phyloP scores from a whole-genome alignment of 108 stramenopile genomes.

The Parietichytrium sp. region DNA sequence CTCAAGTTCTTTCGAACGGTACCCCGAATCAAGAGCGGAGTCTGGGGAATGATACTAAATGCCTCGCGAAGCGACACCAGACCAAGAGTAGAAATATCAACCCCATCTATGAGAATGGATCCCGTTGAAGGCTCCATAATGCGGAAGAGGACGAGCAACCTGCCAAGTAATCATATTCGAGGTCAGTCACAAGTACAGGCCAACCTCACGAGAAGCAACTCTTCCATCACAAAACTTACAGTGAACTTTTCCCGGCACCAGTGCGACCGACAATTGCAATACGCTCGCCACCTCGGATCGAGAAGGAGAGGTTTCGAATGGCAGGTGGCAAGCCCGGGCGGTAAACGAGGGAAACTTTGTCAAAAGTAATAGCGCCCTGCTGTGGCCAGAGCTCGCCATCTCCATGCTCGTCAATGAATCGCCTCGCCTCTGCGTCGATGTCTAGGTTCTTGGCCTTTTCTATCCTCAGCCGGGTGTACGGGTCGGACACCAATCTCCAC shows the following conservation, averaged over 20 bases:
- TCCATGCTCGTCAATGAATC: neutral
- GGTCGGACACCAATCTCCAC: neutral
- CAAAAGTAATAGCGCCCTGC: neutral
- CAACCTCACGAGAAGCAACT: slow-evolving; percentile 75
- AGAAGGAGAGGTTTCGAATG: slow-evolving; percentile 32
- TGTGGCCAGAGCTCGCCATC: slow-evolving; percentile 10
- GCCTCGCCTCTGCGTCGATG: neutral
- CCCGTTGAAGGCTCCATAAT: neutral
- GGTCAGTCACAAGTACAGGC: neutral
- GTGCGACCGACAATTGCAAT: slow-evolving; percentile 57
- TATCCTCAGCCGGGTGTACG: neutral
- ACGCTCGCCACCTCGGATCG: slow-evolving; percentile 37
- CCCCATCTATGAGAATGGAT: neutral
- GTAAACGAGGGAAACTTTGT: slow-evolving; percentile 42
- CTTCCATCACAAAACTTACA: slow-evolving; percentile 81
- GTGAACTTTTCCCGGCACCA: slow-evolving; percentile 81
- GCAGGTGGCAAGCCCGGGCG: slow-evolving; percentile 45
- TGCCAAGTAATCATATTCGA: slow-evolving; percentile 10
- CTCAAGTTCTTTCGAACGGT: slow-evolving; percentile 53
- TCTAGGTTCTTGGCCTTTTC: neutral
- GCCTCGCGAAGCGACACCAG: slow-evolving; percentile 40
- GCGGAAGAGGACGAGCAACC: neutral
- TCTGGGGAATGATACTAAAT: slow-evolving; percentile 56
- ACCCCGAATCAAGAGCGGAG: slow-evolving; percentile 49
- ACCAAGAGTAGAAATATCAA: neutral